A percentile compares a stretch with the other conserved stretches of the same genome.
Conservation (phyloP, 805 yeast species). For the Starmerella kuoi region DNA sequence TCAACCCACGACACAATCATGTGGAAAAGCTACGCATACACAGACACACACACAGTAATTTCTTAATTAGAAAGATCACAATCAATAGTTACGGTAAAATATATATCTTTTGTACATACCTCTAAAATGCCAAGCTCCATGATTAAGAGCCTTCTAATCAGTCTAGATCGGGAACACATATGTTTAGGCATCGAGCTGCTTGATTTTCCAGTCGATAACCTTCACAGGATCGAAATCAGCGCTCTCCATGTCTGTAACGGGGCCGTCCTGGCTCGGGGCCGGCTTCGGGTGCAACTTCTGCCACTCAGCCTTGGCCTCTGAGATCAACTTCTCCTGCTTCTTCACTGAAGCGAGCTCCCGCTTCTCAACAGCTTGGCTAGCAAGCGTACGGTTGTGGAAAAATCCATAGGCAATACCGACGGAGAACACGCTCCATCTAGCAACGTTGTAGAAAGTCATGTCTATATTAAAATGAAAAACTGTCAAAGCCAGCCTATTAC, state of each 20-base stretch:
- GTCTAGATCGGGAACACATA: too few relatives aligned
- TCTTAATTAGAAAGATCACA: too few relatives aligned
- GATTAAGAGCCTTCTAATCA: neutral
- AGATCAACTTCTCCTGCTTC: constrained; percentile 61
- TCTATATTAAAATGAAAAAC: constrained; percentile 9
- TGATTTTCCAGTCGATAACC: constrained; percentile 24
- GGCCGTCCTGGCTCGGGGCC: constrained; percentile 30
- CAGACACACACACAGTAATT: too few relatives aligned
- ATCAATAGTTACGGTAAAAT: too few relatives aligned
- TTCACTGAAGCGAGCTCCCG: constrained; percentile 48
- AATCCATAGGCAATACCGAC: constrained; percentile 85
- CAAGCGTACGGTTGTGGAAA: constrained; percentile 61
- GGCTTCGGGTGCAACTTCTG: constrained; percentile 48
- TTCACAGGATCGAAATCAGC: constrained; percentile 74
- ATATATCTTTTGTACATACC: neutral
- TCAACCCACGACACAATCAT: too few relatives aligned
- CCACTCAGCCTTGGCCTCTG: constrained; percentile 80
- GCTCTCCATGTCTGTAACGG: constrained; percentile 62
- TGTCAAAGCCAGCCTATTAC: constrained; percentile 12
- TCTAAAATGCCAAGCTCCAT: neutral
- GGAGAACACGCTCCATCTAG: constrained; percentile 85
- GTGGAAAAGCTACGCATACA: too few relatives aligned
- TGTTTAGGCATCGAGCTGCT: constrained; percentile 15
- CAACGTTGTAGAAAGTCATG: constrained; percentile 28
- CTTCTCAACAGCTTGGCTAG: constrained; percentile 45